Percentiles rank a stretch among this genome's conserved stretches.
Evolutionary conservation across 371 early-diverging fungal species (phyloP).

Genomic region (Syncephalastrum monosporum): DNA sequence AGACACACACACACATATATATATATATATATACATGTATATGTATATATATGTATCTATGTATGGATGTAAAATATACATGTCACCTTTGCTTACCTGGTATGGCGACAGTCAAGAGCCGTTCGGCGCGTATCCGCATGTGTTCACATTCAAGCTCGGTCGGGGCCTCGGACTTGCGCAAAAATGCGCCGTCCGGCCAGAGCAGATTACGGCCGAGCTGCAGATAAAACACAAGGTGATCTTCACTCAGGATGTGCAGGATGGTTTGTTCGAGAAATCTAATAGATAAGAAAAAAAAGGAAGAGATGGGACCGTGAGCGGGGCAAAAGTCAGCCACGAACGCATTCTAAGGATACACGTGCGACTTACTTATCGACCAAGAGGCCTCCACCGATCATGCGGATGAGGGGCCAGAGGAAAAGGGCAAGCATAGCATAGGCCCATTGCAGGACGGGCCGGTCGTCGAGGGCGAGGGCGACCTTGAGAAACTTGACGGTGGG

Average conservation of each 20-base stretch:
- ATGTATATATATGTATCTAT: too few relatives aligned
- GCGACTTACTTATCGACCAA: conserved; percentile 43
- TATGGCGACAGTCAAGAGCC: conserved; percentile 32
- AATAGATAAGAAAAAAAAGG: conserved; percentile 1
- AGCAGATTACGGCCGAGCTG: conserved; percentile 53
- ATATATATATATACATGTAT: too few relatives aligned
- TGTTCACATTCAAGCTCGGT: conserved; percentile 34
- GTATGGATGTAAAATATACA: too few relatives aligned
- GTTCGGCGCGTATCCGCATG: conserved; percentile 40
- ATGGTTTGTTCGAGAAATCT: conserved; percentile 59
- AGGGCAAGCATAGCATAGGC: conserved; percentile 46
- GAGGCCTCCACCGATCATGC: conserved; percentile 44
- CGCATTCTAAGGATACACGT: too few relatives aligned
- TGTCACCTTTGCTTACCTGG: conserved; percentile 29
- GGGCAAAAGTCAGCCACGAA: too few relatives aligned
- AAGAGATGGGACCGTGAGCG: background rate
- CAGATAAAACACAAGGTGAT: conserved; percentile 52
- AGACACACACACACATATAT: background rate
- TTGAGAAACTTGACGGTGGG: conserved; percentile 36
- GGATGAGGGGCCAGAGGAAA: conserved; percentile 47
- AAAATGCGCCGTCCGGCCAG: conserved; percentile 56
- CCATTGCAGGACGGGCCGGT: conserved; percentile 39
- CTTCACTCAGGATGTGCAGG: conserved; percentile 57
- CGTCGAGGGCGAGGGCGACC: conserved; percentile 34
- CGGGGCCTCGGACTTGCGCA: conserved; percentile 35